Percentiles rank a stretch among this genome's conserved stretches.
phyloP scores from a whole-genome alignment of 768 basidiomycete species.

The Lyophyllum decastes region DNA sequence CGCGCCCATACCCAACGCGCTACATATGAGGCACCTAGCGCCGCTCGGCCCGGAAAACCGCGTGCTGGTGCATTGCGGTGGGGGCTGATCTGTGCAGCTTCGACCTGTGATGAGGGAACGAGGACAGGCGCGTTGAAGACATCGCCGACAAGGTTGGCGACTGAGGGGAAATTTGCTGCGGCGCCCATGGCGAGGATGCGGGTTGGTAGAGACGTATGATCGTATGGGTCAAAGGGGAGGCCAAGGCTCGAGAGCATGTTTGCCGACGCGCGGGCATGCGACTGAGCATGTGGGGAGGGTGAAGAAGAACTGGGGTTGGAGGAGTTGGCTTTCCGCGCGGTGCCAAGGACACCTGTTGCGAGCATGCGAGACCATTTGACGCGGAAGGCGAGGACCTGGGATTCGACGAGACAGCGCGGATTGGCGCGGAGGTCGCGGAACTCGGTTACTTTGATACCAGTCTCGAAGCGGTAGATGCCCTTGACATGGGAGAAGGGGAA shows the following conservation, averaged over 20 bases:
- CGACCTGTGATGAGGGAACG: slow-evolving; percentile 73
- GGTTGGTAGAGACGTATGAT: slow-evolving; percentile 61
- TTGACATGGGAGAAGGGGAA: slow-evolving; percentile 79
- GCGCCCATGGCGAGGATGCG: slow-evolving; percentile 76
- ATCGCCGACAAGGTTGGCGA: slow-evolving; percentile 79
- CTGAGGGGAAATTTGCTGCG: slow-evolving; percentile 81
- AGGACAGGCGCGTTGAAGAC: slow-evolving; percentile 83
- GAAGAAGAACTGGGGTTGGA: slow-evolving; percentile 26
- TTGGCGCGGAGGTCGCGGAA: slow-evolving; percentile 89
- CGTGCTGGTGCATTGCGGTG: slow-evolving; percentile 74
- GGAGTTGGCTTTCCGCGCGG: slow-evolving; percentile 34
- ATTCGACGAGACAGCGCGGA: slow-evolving; percentile 83
- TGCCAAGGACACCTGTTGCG: slow-evolving; percentile 65
- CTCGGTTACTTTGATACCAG: slow-evolving; percentile 84
- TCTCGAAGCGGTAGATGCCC: slow-evolving; percentile 87
- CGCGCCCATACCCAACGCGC: slow-evolving; percentile 82
- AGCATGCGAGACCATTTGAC: slow-evolving; percentile 80
- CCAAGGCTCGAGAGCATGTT: slow-evolving; percentile 50
- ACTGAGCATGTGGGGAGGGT: slow-evolving; percentile 5
- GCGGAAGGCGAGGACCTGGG: slow-evolving; percentile 78
- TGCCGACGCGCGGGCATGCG: slow-evolving; percentile 21
- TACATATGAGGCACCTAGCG: slow-evolving; percentile 75
- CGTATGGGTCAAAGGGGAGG: slow-evolving; percentile 79
- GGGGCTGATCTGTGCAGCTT: slow-evolving; percentile 69
- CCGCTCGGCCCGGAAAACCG: slow-evolving; percentile 69